Evolutionary conservation across 306 rosid genomes (phyloP), one percentile per base, ranked within the genome.

Genomic region (Geum urbanum): DNA sequence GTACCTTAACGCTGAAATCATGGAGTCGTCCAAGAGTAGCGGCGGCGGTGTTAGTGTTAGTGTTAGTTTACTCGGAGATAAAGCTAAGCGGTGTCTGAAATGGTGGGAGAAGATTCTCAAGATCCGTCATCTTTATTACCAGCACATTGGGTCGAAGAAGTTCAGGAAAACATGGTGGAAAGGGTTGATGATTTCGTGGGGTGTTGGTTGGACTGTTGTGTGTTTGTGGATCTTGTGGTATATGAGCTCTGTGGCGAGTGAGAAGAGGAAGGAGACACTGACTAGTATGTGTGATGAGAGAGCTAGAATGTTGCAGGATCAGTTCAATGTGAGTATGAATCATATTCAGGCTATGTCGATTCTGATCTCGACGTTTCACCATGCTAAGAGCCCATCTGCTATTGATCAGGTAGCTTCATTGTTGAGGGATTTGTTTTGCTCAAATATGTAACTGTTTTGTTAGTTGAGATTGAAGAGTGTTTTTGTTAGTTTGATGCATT

Each of bases 341-440:
- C 97, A 94, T 84, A 89, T 94, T 63, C 98, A 94, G 67, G 97
- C 97, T 65, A 94, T 94, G 98, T 87, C 98, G 50, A 90, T 94
- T 74, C 77, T 94, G 77, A 90, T 94, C 85, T 85, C 97, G 4
- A 88, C 92, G 72, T 94, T 94, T 68, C 97, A 94, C 79, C 98
- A 90, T 73, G 90, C 87, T 73, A 94, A 84, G 79, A 72, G 35
- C 62, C 95, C 96, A 2, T 90, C 98, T 58, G 88, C 97, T 58
- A 94, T 94, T 69, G 95, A 94, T 69, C 97, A 94, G 94, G 98
- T 94, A 86, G 49, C 51, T 61, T 7, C 44, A 71, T 80, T 79
- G 64, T 53, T 1, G 2, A 2, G 32, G 32, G 32, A 27, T 27
- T 27, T 27, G 32, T 27, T 2, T 27, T 27, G 32, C 32, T 27